Base-by-base conservation (phyloP, 2,329 filamentous ascomycete species). In the Chaetomium strumarium region DNA sequence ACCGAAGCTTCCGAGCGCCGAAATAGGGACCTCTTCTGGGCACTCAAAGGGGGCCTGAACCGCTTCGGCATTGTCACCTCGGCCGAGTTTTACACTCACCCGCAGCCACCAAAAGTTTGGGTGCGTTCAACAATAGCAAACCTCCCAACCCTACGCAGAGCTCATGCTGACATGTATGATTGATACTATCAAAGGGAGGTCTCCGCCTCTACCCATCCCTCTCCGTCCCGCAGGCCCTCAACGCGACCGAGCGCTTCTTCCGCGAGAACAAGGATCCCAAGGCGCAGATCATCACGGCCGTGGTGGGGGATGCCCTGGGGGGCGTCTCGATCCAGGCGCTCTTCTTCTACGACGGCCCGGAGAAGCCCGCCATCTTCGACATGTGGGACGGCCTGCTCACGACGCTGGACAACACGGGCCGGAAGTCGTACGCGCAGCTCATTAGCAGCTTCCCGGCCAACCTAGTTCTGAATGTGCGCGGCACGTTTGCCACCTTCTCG, bases 301-400 rank as follows among this genome's bases (percentile, higher is more conserved):
- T 67, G 0, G 58, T 62, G 11, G 61, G 51, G 7, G 20, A 41
- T 1, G 20, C 52, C 1, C n/a, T 53, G 0, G 60, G 56, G 0
- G 60, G 56, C 0, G 41, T 53, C 13, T 43, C 30, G 1, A 51
- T 57, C 2, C 33, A 62, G 13, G 53, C 59, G 2, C 43, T 66
- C 3, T 55, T 61, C 33, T 67, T 67, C 53, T 61, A 67, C 49
- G 65, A 67, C 43, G 65, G 65, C 3, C 63, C 65, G 0, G 43
- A 52, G 6, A 60, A 60, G 31, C 62, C 63, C 4, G 34, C 46
- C 13, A 53, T 44, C 8, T 63, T 67, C 29, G 50, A 56, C 38
- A 34, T 58, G 12, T 67, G 63, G 30, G 58, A 63, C 19, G 52
- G 39, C 2, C 57, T 66, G 19, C 34, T 46, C 1, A 31, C 53